phyloP scores from a whole-genome alignment of 1,284 basidiomycete genomes.

The Termitomyces sp. region DNA sequence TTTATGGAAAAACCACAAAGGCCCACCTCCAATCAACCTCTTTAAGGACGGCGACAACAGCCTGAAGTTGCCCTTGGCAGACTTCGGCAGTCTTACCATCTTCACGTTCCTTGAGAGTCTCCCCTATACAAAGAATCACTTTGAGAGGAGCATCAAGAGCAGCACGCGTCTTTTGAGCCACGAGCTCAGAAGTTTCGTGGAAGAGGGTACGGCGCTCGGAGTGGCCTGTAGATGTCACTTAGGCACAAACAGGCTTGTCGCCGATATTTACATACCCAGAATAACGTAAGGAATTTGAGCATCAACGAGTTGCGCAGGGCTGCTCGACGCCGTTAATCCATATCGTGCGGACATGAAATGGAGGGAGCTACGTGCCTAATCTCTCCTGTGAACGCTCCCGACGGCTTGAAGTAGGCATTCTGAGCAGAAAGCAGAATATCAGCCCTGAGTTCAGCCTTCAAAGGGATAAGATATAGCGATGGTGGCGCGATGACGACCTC shows the following conservation, averaged over 20 bases:
- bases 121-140: conserved; percentile 96
- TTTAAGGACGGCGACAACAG: conserved; percentile 64
- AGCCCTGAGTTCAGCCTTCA: conserved; percentile 54
- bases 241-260: background rate
- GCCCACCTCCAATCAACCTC: conserved; percentile 78
- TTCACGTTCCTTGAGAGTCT: conserved; percentile 90
- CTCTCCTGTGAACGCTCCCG: conserved; percentile 95
- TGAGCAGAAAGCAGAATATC: conserved; percentile 84
- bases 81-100: conserved; percentile 74
- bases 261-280: conserved; percentile 52
- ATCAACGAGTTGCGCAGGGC: conserved; percentile 81
- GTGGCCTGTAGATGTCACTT: conserved; percentile 54
- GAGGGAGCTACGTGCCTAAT: conserved; percentile 57
- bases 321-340: conserved; percentile 23
- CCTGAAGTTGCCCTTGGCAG: conserved; percentile 79
- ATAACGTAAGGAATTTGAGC: conserved; percentile 90
- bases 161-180: conserved; percentile 84
- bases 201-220: conserved; percentile 95
- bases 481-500: conserved; percentile 93
- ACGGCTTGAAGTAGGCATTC: conserved; percentile 83
- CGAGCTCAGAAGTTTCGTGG: conserved; percentile 79
- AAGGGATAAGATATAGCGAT: conserved; percentile 76
- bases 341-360: background rate
- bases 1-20: background rate
- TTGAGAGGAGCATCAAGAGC: conserved; percentile 73